Conservation (phyloP, 805 yeast genomes). For the Wickerhamomyces bisporus region DNA sequence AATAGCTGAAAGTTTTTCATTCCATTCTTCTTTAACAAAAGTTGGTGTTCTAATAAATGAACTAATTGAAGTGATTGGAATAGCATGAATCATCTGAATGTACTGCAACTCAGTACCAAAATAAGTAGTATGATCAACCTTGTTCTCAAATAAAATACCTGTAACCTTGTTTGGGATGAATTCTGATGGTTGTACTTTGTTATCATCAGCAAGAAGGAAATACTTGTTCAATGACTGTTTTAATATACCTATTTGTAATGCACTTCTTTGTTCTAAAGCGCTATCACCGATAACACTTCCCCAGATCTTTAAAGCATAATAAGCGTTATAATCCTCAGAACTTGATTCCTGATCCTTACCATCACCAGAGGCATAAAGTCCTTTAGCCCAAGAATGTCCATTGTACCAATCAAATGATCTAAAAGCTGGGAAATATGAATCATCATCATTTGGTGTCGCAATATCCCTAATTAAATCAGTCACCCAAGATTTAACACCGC, state of each 20-base stretch:
- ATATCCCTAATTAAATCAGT: slow-evolving; percentile 59
- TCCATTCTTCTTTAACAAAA: slow-evolving; percentile 65
- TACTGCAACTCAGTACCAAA: slow-evolving; percentile 70
- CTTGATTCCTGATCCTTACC: slow-evolving; percentile 75
- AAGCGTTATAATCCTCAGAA: slow-evolving; percentile 70
- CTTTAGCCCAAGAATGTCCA: slow-evolving; percentile 80
- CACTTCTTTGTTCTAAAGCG: slow-evolving; percentile 48
- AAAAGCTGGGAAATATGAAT: slow-evolving; percentile 56
- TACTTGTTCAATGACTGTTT: slow-evolving; percentile 48
- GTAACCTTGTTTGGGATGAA: slow-evolving; percentile 61
- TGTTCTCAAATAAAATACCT: slow-evolving; percentile 71
- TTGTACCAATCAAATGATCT: slow-evolving; percentile 71
- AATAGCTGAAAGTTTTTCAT: slow-evolving; percentile 39
- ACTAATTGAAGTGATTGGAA: slow-evolving; percentile 67
- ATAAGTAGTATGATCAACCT: slow-evolving; percentile 67
- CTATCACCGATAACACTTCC: slow-evolving; percentile 50
- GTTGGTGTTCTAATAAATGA: slow-evolving; percentile 49
- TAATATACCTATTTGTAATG: slow-evolving; percentile 57
- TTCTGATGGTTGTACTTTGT: slow-evolving; percentile 49
- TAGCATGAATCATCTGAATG: slow-evolving; percentile 75
- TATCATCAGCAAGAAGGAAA: slow-evolving; percentile 49
- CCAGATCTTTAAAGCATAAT: slow-evolving; percentile 64
- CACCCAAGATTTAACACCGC: slow-evolving; percentile 45
- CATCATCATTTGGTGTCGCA: slow-evolving; percentile 53
- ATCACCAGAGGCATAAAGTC: slow-evolving; percentile 63